phyloP scores from a whole-genome alignment of 2,329 filamentous ascomycete genomes.

The Arthroderma sp. region DNA sequence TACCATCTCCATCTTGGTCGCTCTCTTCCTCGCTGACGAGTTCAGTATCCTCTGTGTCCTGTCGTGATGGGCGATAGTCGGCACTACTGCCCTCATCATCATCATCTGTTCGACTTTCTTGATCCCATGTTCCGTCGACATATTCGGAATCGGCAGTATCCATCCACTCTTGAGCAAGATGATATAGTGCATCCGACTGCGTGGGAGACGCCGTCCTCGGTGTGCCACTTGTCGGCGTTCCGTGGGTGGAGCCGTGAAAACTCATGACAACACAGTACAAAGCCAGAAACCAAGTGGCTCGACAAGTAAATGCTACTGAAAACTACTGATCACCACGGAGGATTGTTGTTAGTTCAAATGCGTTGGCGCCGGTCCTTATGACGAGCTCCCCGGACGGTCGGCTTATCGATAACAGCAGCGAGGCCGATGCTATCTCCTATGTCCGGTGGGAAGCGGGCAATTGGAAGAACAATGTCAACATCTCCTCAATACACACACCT shows the following conservation, averaged over 20 bases:
- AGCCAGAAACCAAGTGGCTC: background rate
- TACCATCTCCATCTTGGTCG: constrained; percentile 10
- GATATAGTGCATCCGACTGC: constrained; percentile 20
- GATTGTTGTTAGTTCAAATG: too few relatives aligned
- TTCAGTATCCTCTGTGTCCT: constrained; percentile 19
- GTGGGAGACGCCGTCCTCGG: constrained; percentile 9
- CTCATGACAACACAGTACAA: background rate
- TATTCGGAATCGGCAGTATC: constrained; percentile 10
- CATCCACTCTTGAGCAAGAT: constrained; percentile 24
- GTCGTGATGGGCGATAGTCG: constrained; percentile 10
- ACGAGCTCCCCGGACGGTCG: too few relatives aligned
- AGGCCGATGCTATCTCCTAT: constrained; percentile 1
- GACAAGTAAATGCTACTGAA: background rate
- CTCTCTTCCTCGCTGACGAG: constrained; percentile 22
- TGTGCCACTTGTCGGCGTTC: background rate
- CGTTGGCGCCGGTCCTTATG: too few relatives aligned
- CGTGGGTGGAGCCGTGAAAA: background rate
- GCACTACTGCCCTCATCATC: constrained; percentile 21
- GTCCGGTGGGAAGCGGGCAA: background rate
- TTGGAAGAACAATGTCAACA: too few relatives aligned
- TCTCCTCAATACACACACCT: too few relatives aligned
- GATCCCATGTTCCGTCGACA: constrained; percentile 11
- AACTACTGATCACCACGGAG: too few relatives aligned
- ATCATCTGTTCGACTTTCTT: constrained; percentile 7
- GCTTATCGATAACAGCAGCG: background rate